Conservation (phyloP, 306 rosid genomes). For the Argentina anserina region DNA sequence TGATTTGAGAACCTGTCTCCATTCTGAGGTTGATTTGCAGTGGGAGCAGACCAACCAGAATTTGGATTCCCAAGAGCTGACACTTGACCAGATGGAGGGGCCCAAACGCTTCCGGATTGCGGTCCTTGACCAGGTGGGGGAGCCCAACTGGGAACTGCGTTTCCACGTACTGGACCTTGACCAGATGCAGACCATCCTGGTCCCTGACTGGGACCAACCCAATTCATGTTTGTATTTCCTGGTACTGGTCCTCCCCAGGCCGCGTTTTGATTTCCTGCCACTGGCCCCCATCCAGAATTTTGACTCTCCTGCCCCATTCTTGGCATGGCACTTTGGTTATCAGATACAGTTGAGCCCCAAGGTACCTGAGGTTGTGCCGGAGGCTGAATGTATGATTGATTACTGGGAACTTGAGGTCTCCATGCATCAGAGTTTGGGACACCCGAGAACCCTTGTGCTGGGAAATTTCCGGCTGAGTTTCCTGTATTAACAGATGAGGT, state of each 20-base stretch:
- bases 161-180: slow-evolving; percentile 57
- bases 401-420: slow-evolving; percentile 62
- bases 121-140: slow-evolving; percentile 58
- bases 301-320: slow-evolving; percentile 38
- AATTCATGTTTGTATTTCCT: slow-evolving; percentile 50
- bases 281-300: slow-evolving; percentile 48
- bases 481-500: slow-evolving; percentile 42
- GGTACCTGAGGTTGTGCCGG: slow-evolving; percentile 47
- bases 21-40: slow-evolving; percentile 49
- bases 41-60: slow-evolving; percentile 55
- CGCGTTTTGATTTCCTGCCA: slow-evolving; percentile 62
- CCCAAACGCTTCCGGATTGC: slow-evolving; percentile 59
- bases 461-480: slow-evolving; percentile 45
- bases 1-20: slow-evolving; percentile 61
- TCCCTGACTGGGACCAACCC: slow-evolving; percentile 55
- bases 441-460: slow-evolving; percentile 37
- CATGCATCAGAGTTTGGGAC: slow-evolving; percentile 55
- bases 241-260: slow-evolving; percentile 63
- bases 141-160: slow-evolving; percentile 65
- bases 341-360: slow-evolving; percentile 57
- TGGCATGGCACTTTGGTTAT: slow-evolving; percentile 42
- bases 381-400: slow-evolving; percentile 52
- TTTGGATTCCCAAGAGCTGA: slow-evolving; percentile 50
- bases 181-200: slow-evolving; percentile 58
- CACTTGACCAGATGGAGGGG: slow-evolving; percentile 50